Base-by-base conservation (phyloP, 805 yeast genomes). In the Candida manassasensis region DNA sequence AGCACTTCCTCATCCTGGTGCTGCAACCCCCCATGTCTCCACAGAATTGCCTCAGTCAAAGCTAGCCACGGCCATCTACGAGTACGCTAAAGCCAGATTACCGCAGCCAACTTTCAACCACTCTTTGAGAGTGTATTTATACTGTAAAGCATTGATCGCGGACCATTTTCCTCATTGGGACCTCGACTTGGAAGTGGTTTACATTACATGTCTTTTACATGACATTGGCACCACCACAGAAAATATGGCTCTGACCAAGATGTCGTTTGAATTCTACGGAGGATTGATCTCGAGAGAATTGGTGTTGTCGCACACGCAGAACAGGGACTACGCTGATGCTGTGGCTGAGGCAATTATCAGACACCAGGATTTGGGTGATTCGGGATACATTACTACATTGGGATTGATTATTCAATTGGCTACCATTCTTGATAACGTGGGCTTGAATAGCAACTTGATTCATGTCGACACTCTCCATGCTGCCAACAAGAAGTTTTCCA, bases 261-360 rank as follows among this genome's bases (percentile, higher is more conserved):
- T 59, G 49, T 57, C 63, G 24, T 59, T 59, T 40, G 65, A 59
- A 35, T 55, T 54, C 41, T 56, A 53, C 35, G 65, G 65, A 3
- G 65, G 63, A 2, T 34, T 57, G 11, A 29, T 59, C 19, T 44
- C 61, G 4, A 29, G 55, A 7, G 61, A 56, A 18, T 42, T 55
- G 35, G 33, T 59, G 2, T 42, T 49, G 32, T 29, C 49, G 29
- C 43, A 46, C n/a, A 42, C 60, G 8, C 30, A 39, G 11, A 38
- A 58, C 35, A 32, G 44, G 24, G 57, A 54, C 27, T 57, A 44
- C 34, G 63, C 65, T 3, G 65, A 59, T 32, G 65, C 63, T 3
- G 63, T 57, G 1, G 37, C 54, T 24, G 65, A 59, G 42, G 63
- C 65, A 6, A 52, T 59, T 17, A 55, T 59, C 14, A 43, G 65